These are phyloP conservation scores for Neospermospora avenae DNA, from an alignment of 2,329 filamentous ascomycete species.

Conservation along the genomic window DNA sequence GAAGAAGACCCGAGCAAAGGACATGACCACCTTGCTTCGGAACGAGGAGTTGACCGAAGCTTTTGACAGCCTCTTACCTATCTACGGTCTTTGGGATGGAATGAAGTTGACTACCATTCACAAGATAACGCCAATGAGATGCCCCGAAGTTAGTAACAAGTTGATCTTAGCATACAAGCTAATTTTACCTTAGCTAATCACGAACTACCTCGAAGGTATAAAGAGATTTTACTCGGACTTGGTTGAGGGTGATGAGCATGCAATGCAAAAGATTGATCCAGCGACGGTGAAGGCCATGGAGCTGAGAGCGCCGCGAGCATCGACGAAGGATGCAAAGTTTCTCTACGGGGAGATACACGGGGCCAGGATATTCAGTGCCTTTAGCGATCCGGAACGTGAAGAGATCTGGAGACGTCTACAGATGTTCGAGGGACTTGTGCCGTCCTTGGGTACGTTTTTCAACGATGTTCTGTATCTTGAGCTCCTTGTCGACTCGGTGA, in stretches of 20 bases:
- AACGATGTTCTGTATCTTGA: slow-evolving; percentile 18
- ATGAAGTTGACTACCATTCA: background rate
- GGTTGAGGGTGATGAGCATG: background rate
- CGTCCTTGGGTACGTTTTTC: slow-evolving; percentile 21
- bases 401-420: slow-evolving; percentile 17
- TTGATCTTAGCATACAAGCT: background rate
- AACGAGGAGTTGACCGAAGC: background rate
- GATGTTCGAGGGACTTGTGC: slow-evolving; percentile 16
- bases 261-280: slow-evolving; percentile 16
- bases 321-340: slow-evolving; percentile 15
- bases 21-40: background rate
- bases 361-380: slow-evolving; percentile 17
- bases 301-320: slow-evolving; percentile 15
- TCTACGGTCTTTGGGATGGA: background rate
- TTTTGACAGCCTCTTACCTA: background rate
- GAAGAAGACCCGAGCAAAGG: background rate
- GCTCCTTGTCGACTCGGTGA: slow-evolving; percentile 14
- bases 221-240: background rate
- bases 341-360: slow-evolving; percentile 10
- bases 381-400: slow-evolving; percentile 17
- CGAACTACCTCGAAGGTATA: background rate
- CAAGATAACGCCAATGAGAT: background rate
- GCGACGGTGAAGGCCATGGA: slow-evolving; percentile 19
- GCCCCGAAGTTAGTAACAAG: background rate
- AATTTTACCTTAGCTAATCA: background rate